Evolutionary conservation across 208 protist species (phyloP).

Genomic region (Acanthamoeba royreba): DNA sequence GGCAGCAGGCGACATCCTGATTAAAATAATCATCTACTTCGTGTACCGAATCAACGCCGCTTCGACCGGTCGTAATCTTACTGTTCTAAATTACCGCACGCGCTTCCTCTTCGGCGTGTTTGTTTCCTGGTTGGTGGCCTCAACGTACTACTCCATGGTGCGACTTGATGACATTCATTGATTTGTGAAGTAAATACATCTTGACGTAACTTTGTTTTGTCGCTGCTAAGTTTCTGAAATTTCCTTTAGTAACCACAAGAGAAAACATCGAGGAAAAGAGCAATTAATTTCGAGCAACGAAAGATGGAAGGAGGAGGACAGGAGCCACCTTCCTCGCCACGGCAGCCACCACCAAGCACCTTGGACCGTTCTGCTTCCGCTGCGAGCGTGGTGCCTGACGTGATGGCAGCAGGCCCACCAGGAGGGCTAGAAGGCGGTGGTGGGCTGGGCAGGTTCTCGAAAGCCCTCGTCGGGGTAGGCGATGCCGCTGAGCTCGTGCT

Average conservation of each 20-base stretch:
- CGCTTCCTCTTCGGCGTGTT: constrained; percentile 15
- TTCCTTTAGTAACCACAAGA: no score
- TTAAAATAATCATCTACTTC: not conserved
- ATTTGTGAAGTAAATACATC: no score
- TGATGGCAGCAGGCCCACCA: no score
- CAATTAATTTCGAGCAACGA: not conserved
- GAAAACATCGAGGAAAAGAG: not conserved
- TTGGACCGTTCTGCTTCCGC: no score
- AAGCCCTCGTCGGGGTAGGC: not conserved
- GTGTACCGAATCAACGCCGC: not conserved
- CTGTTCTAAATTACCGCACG: constrained; percentile 17
- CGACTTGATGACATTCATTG: not conserved
- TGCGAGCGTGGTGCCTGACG: not conserved
- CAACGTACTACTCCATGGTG: constrained; percentile 16
- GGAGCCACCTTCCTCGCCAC: no score
- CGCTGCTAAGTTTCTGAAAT: no score
- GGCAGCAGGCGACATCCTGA: not conserved
- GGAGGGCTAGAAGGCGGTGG: not conserved
- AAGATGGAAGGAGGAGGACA: not conserved
- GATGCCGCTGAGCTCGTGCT: not conserved
- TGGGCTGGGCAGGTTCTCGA: not conserved
- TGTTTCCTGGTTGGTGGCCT: not conserved
- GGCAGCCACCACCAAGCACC: no score
- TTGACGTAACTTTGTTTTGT: no score
- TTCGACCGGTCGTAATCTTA: not conserved